Evolutionary conservation across 352 stramenopile species (phyloP).

Genomic region (Pythium dissimile): DNA sequence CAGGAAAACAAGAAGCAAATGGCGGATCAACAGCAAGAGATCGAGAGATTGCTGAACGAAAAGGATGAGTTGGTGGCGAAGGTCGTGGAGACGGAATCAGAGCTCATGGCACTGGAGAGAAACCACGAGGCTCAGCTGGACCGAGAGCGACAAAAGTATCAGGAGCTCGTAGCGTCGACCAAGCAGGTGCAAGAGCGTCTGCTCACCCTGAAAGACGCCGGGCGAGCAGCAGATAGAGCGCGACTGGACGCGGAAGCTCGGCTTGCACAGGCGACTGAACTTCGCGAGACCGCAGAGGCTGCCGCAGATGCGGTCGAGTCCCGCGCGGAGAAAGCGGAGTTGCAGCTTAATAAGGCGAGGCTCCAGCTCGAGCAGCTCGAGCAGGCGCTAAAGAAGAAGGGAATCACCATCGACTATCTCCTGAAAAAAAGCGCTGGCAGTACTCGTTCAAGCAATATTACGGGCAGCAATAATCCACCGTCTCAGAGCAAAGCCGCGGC

Average conservation of each 20-base stretch:
- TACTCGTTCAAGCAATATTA: neutral
- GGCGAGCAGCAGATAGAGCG: conserved; percentile 26
- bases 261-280: conserved; percentile 31
- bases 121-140: conserved; percentile 9
- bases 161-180: conserved; percentile 24
- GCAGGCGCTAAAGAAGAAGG: conserved; percentile 48
- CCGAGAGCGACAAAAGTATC: conserved; percentile 20
- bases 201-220: conserved; percentile 22
- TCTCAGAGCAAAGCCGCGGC: neutral
- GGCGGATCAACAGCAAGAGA: conserved; percentile 21
- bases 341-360: conserved; percentile 25
- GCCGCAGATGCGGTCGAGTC: conserved; percentile 43
- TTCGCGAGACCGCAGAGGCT: conserved; percentile 42
- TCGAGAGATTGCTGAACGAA: conserved; percentile 25
- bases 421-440: conserved; percentile 28
- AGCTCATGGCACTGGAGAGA: conserved; percentile 17
- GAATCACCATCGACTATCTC: conserved; percentile 65
- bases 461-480: neutral
- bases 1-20: conserved; percentile 40
- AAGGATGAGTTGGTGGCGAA: conserved; percentile 20
- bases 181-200: conserved; percentile 37
- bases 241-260: conserved; percentile 32
- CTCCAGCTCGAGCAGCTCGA: conserved; percentile 38
- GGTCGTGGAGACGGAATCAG: conserved; percentile 3
- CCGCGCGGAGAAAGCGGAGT: conserved; percentile 32